Conservation (phyloP, 202 grass and related monocot species). For the Schoenoplectus tabernaemontani region DNA sequence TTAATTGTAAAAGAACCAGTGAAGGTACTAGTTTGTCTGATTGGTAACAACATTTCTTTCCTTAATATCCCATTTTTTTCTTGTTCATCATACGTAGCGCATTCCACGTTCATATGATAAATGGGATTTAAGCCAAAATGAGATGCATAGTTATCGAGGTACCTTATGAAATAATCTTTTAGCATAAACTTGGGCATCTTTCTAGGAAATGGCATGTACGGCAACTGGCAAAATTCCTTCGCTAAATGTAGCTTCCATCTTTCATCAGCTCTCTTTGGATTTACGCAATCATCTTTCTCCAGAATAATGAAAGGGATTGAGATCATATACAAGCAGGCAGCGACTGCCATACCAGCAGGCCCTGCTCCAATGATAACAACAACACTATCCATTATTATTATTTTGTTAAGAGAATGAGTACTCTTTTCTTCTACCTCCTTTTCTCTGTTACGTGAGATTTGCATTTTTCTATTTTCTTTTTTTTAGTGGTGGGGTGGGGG, state of each 20-base stretch:
- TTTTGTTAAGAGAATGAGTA: background rate
- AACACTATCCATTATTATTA: background rate
- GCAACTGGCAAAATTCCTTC: slow-evolving; percentile 11
- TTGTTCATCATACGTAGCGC: background rate
- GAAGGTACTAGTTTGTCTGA: background rate
- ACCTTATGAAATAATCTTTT: slow-evolving; percentile 7
- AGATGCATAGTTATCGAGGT: background rate
- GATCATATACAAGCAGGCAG: slow-evolving; percentile 1
- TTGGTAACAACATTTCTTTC: background rate
- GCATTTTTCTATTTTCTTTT: background rate
- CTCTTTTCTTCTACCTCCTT: background rate
- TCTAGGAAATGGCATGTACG: slow-evolving; percentile 10
- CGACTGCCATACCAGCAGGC: background rate
- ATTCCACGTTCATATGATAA: slow-evolving; percentile 8
- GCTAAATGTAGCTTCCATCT: slow-evolving; percentile 8
- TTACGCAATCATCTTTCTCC: slow-evolving; percentile 18
- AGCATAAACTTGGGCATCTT: slow-evolving; percentile 4
- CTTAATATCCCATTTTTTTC: background rate
- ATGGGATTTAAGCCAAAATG: background rate
- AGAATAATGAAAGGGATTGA: background rate
- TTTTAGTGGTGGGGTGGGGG: too few relatives aligned
- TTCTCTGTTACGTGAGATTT: background rate
- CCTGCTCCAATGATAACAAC: slow-evolving; percentile 18
- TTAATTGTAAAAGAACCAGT: background rate
- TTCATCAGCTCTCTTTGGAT: slow-evolving; percentile 13